These are phyloP conservation scores for Melanopsichium pennsylvanicum DNA, from an alignment of 1,284 basidiomycete genomes.

Conservation along the genomic window DNA sequence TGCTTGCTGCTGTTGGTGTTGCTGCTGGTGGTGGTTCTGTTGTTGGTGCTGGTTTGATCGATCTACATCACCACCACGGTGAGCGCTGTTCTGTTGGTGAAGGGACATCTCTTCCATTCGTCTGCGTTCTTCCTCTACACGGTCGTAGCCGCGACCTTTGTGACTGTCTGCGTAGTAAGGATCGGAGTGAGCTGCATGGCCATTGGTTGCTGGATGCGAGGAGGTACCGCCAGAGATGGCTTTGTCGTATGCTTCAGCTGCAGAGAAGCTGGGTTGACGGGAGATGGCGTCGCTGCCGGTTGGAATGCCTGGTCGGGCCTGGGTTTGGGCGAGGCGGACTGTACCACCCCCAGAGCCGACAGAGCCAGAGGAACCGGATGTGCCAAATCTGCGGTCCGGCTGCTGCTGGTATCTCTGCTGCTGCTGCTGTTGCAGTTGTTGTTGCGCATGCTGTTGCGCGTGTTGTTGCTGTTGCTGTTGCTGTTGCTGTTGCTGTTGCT, in stretches of 20 bases:
- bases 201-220: slow-evolving; percentile 15
- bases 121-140: slow-evolving; percentile 41
- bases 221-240: slow-evolving; percentile 25
- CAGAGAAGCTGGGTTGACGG: slow-evolving; percentile 24
- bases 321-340: slow-evolving; percentile 40
- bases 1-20: slow-evolving; percentile 19
- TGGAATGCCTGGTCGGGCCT: slow-evolving; percentile 39
- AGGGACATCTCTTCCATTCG: slow-evolving; percentile 46
- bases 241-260: slow-evolving; percentile 44
- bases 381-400: slow-evolving; percentile 35
- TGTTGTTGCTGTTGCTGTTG: slow-evolving; percentile 21
- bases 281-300: slow-evolving; percentile 9
- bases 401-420: slow-evolving; percentile 22
- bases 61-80: slow-evolving; percentile 1
- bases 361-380: slow-evolving; percentile 36
- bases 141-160: slow-evolving; percentile 15
- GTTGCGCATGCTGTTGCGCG: slow-evolving; percentile 7
- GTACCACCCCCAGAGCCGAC: slow-evolving; percentile 52
- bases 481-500: slow-evolving; percentile 11
- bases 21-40: slow-evolving; percentile 15
- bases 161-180: slow-evolving; percentile 23
- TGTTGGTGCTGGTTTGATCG: slow-evolving; percentile 14
- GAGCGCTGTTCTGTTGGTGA: slow-evolving; percentile 1
- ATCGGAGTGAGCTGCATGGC: slow-evolving; percentile 15
- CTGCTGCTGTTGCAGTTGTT: slow-evolving; percentile 12